Base-by-base conservation (phyloP, 805 yeast species). In the Phaffomyces opuntiae region DNA sequence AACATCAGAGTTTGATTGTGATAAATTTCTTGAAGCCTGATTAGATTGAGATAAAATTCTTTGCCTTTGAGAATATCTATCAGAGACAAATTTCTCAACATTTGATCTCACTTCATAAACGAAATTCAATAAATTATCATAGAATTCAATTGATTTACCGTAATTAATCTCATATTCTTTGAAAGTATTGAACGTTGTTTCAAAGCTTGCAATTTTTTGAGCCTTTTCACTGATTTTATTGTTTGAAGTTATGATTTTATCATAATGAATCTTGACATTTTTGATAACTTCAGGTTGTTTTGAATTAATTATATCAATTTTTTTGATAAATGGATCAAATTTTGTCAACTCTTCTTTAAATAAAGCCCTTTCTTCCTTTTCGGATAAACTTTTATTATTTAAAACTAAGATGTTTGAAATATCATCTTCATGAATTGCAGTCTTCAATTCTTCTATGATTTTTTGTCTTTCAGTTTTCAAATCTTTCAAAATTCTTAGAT, bases 341-440 rank as follows among this genome's bases (percentile, higher is more conserved):
- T 91, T 91, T 42, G 73, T 76, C 51, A 91, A 66, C 60, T 88
- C 96, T 47, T 76, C 74, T 16, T 79, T 75, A 59, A 90, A 89
- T 13, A 84, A 60, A 9, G 73, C 67, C 51, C 72, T 73, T 48
- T 79, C 70, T 47, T 83, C 89, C 39, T 75, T 71, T 8, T 77
- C 78, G 6, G 78, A 49, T 16, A 52, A 19, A 35, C 73, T 74
- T 38, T 76, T 73, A 49, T 76, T 78, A 59, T 86, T 83, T 52
- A 82, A 68, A 9, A 91, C 75, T 31, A 91, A 69, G 12, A 82
- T 69, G 44, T 83, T 81, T 0, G 96, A 83, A 42, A 89, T 87
- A 59, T 91, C 97, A 64, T 91, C 98, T 13, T 74, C 71, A 55
- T 82, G 93, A 32, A 86, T 80, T 40, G 76, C 75, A 7, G 69